Percentiles rank a stretch among this genome's conserved stretches.
These are phyloP conservation scores for Climacium dendroides DNA, from an alignment of 225 moss, liverwort and hornwort species.

Conservation along the genomic window DNA sequence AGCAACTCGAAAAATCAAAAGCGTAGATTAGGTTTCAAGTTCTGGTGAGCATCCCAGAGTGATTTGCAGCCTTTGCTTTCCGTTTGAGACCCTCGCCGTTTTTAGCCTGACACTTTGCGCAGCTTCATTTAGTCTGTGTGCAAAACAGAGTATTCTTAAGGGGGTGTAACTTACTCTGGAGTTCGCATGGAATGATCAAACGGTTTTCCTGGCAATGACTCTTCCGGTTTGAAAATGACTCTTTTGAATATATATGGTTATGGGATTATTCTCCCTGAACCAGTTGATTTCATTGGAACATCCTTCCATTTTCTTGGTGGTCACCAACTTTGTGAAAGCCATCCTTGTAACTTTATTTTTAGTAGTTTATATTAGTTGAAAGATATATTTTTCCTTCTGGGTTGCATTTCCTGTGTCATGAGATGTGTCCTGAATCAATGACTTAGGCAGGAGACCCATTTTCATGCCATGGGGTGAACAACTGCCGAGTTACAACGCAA, in stretches of 20 bases:
- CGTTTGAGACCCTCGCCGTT: constrained; percentile 1
- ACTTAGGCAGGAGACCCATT: neutral
- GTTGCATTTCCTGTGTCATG: neutral
- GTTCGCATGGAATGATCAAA: constrained; percentile 21
- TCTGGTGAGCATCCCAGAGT: constrained; percentile 1
- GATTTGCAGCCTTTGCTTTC: neutral
- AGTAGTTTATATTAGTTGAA: neutral
- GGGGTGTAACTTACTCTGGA: constrained; percentile 1
- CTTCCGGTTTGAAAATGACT: constrained; percentile 1
- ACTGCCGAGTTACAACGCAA: neutral
- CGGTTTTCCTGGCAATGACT: constrained; percentile 16
- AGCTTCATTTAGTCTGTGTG: neutral
- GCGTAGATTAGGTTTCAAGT: constrained; percentile 4
- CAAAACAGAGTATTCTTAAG: neutral
- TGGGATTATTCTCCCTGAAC: constrained; percentile 2
- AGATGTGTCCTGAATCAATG: neutral
- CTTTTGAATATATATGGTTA: neutral
- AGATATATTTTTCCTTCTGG: neutral
- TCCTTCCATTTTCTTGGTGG: neutral
- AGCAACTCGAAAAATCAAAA: constrained; percentile 9
- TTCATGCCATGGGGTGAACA: neutral
- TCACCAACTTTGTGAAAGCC: neutral
- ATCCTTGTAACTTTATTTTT: neutral
- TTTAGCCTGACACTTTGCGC: constrained; percentile 2
- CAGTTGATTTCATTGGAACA: neutral